Conservation (phyloP, 805 yeast genomes). For the Starmerella powellii region DNA sequence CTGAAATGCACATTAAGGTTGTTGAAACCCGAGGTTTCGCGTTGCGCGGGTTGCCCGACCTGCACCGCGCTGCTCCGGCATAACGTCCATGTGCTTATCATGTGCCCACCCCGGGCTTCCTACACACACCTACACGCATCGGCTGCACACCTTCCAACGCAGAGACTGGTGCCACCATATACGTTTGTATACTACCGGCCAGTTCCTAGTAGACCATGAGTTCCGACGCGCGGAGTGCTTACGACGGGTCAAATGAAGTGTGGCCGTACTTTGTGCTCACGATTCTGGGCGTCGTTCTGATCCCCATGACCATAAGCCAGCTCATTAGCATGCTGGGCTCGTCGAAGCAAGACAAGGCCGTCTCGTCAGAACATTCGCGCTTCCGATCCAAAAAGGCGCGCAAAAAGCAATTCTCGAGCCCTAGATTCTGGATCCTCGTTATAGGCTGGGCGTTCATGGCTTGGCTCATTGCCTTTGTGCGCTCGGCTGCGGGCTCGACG, state of each 20-base stretch:
- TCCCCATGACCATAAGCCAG: constrained; percentile 48
- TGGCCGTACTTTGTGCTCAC: constrained; percentile 89
- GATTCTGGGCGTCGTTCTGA: constrained; percentile 48
- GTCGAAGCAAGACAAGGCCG: neutral
- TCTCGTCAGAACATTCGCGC: constrained; percentile 3
- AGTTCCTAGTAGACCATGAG: no score
- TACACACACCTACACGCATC: no score
- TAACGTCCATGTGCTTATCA: no score
- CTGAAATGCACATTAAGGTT: no score
- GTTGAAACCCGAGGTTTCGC: no score
- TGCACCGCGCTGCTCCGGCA: no score
- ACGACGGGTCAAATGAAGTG: constrained; percentile 80
- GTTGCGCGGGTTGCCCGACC: no score
- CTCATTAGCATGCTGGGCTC: constrained; percentile 19
- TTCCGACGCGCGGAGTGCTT: constrained; percentile 32
- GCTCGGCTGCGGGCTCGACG: constrained; percentile 25
- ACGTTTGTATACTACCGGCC: no score
- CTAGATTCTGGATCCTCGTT: constrained; percentile 23
- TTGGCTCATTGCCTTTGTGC: constrained; percentile 31
- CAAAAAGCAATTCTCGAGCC: constrained; percentile 1
- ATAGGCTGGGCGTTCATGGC: constrained; percentile 54
- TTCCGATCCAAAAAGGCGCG: constrained; percentile 8
- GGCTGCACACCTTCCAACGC: no score
- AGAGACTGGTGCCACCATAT: no score
- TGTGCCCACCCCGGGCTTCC: no score